Percentiles rank a stretch among this genome's conserved stretches.
Evolutionary conservation across 1,284 basidiomycete species (phyloP).

Genomic region (Meripilus lineatus): DNA sequence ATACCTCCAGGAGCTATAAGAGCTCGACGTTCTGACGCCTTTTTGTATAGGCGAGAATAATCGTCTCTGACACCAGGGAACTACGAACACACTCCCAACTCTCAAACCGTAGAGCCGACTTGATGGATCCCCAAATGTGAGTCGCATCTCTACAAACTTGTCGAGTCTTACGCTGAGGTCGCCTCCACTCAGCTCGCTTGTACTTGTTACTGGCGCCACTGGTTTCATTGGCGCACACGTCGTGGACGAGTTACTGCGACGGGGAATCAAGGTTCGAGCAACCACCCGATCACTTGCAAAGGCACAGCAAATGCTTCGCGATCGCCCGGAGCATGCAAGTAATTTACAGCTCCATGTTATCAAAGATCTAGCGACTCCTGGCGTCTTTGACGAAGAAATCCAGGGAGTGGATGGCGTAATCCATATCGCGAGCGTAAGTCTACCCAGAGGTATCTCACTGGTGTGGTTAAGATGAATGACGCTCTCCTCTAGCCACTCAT

Average conservation of each 20-base stretch:
- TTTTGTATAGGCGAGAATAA: too few relatives aligned
- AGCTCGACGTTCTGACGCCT: too few relatives aligned
- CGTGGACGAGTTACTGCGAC: conserved; percentile 17
- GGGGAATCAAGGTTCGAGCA: conserved; percentile 17
- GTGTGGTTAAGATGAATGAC: too few relatives aligned
- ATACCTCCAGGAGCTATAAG: too few relatives aligned
- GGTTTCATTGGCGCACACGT: conserved; percentile 22
- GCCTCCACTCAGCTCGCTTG: too few relatives aligned
- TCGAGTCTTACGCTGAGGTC: too few relatives aligned
- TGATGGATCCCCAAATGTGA: too few relatives aligned
- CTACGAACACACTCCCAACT: too few relatives aligned
- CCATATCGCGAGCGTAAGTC: conserved; percentile 17
- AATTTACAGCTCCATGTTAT: conserved; percentile 11
- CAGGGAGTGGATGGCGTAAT: conserved; percentile 31
- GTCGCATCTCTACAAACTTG: too few relatives aligned
- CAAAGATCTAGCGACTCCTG: conserved; percentile 15
- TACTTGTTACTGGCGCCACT: conserved; percentile 16
- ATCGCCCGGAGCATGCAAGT: conserved; percentile 4
- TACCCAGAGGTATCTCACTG: too few relatives aligned
- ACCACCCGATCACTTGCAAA: conserved; percentile 13
- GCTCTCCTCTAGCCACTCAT: conserved; percentile 13
- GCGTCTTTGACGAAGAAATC: conserved; percentile 44
- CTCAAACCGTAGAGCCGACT: too few relatives aligned
- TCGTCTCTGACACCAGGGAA: too few relatives aligned
- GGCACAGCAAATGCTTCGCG: conserved; percentile 7